phyloP scores from a whole-genome alignment of 1,139 yeast species.

The Saccharomycopsis phalli region DNA sequence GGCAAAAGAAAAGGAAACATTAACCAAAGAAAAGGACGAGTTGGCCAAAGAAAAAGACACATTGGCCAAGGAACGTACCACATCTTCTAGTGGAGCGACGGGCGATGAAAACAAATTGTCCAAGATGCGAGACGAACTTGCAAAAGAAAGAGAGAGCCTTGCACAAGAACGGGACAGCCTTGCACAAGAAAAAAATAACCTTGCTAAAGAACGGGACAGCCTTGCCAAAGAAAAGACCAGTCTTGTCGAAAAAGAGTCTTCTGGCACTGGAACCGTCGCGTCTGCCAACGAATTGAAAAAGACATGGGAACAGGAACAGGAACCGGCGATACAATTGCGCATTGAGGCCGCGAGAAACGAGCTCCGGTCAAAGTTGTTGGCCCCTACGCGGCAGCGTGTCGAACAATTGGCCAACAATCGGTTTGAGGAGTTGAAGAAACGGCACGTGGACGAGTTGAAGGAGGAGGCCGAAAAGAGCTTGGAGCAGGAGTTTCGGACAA shows the following conservation, averaged over 20 bases:
- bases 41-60: not conserved
- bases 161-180: slow-evolving; percentile 13
- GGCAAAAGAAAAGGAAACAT: slow-evolving; percentile 13
- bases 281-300: slow-evolving; percentile 13
- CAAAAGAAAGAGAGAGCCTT: slow-evolving; percentile 3
- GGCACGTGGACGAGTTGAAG: slow-evolving; percentile 12
- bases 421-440: slow-evolving; percentile 15
- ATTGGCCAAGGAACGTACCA: not conserved
- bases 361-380: slow-evolving; percentile 12
- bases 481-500: slow-evolving; percentile 12
- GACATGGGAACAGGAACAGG: slow-evolving; percentile 17
- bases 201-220: not conserved
- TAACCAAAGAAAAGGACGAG: slow-evolving; percentile 5
- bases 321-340: slow-evolving; percentile 10
- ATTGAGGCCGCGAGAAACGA: slow-evolving; percentile 16
- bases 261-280: not conserved
- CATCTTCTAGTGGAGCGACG: slow-evolving; percentile 10
- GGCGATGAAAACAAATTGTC: slow-evolving; percentile 9
- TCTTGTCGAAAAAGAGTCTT: not conserved
- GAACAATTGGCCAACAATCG: slow-evolving; percentile 17
- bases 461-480: slow-evolving; percentile 8
- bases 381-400: slow-evolving; percentile 14
- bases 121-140: not conserved
- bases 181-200: slow-evolving; percentile 2
- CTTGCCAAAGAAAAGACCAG: not conserved